Evolutionary conservation across 2,329 filamentous ascomycete species (phyloP), one percentile per base, ranked within the genome.

Genomic region (Nemania sp.): DNA sequence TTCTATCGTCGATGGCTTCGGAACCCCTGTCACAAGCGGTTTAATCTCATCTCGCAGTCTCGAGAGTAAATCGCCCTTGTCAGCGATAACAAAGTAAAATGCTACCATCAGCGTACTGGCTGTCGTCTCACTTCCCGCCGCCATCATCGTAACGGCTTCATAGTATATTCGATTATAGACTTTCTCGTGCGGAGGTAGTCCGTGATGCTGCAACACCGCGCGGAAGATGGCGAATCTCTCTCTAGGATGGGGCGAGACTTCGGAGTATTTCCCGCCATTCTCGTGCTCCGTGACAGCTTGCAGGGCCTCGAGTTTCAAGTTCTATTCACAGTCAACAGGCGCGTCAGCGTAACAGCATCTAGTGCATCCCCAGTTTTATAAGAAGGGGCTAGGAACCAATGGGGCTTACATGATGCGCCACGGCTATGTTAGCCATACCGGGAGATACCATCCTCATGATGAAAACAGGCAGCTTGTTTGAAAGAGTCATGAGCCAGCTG

Each of bases 61-160:
- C 2, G 47, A 23, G 6, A 61, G 33, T 15, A 59, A 36, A 7
- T 34, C 50, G 2, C 52, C 5, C n/a, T 53, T 52, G 19, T 59
- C 31, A 0, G 47, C 14, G n/a, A 59, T 33, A 5, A 60, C 49
- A 26, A 55, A 57, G 33, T 55, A 61, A 19, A 49, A 34, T 11
- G 49, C 59, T 3, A 26, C 33, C 43, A 40, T 52, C 9, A 61
- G 22, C 1, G 42, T 23, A n/a, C 50, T 49, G 1, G 54, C 26
- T 9, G 51, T 49, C 0, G 59, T 61, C 28, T 61, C 59, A 4
- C 48, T 31, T 2, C 59, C 59, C 5, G 59, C 59, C 17, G 56
- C 56, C 36, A 61, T 34, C 3, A 57, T 15, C 6, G 57, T 57
- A 17, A 61, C 51, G 6, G 47, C 59, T 23, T 61, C 59, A 14